Conservation (phyloP, 768 basidiomycete species). For the Leucosporidium creatinivorum region DNA sequence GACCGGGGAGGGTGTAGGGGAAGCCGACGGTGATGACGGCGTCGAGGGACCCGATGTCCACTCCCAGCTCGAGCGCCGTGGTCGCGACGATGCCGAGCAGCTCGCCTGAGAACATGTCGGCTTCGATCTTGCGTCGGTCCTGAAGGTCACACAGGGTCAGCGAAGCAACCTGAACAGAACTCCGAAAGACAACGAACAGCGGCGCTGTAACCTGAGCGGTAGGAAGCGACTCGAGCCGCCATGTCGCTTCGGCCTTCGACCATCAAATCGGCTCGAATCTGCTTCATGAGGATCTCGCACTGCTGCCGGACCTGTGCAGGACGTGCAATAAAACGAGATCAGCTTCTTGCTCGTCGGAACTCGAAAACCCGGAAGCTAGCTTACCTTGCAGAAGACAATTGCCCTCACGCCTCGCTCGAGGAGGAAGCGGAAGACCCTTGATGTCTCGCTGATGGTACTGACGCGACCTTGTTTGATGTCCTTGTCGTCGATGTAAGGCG, state of each 20-base stretch:
- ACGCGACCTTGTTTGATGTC: slow-evolving; percentile 53
- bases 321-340: neutral
- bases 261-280: slow-evolving; percentile 60
- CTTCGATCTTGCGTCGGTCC: slow-evolving; percentile 77
- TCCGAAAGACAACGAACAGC: slow-evolving; percentile 45
- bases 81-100: slow-evolving; percentile 82
- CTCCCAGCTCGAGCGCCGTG: slow-evolving; percentile 80
- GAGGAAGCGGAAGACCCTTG: slow-evolving; percentile 63
- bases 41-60: slow-evolving; percentile 46
- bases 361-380: neutral
- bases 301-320: slow-evolving; percentile 59
- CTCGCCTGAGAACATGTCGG: slow-evolving; percentile 74
- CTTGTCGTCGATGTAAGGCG: slow-evolving; percentile 53
- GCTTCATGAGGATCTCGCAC: slow-evolving; percentile 74
- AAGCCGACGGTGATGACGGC: slow-evolving; percentile 85
- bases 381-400: slow-evolving; percentile 82
- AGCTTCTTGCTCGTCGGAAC: too few relatives aligned
- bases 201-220: slow-evolving; percentile 75
- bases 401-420: slow-evolving; percentile 74
- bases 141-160: slow-evolving; percentile 36
- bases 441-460: slow-evolving; percentile 62
- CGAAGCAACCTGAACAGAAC: neutral
- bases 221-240: slow-evolving; percentile 65
- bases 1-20: slow-evolving; percentile 68
- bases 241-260: slow-evolving; percentile 70